Percentiles rank a stretch among this genome's conserved stretches.
Evolutionary conservation across 148 eudicot species (phyloP).

Genomic region (Chenopodium formosanum): DNA sequence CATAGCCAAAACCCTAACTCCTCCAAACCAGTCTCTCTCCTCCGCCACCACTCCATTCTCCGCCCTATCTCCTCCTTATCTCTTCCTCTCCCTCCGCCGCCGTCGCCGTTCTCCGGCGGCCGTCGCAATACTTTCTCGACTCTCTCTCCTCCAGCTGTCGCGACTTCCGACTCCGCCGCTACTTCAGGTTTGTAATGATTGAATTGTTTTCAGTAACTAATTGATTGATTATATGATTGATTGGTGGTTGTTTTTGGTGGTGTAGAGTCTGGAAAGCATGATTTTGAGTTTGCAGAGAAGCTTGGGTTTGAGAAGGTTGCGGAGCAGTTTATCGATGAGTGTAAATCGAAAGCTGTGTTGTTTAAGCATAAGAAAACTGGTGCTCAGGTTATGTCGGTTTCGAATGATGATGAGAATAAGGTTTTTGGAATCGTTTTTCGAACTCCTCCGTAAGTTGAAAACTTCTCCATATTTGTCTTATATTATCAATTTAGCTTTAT

Average conservation of each 20-base stretch:
- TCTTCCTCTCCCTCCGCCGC: conserved; percentile 20
- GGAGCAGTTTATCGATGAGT: conserved; percentile 82
- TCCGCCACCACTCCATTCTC: conserved; percentile 31
- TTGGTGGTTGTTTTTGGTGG: conserved; percentile 3
- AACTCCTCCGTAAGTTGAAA: conserved; percentile 86
- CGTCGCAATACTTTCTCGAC: conserved; percentile 41
- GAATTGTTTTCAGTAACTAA: too few species aligned
- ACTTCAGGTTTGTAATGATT: neutral
- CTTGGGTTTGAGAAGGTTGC: conserved; percentile 86
- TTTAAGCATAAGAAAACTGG: conserved; percentile 88
- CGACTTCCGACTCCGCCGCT: conserved; percentile 39
- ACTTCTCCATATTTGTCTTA: too few species aligned
- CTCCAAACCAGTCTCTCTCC: conserved; percentile 28
- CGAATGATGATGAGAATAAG: conserved; percentile 96
- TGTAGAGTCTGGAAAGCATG: conserved; percentile 38
- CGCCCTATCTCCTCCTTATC: conserved; percentile 24
- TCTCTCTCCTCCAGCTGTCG: conserved; percentile 53
- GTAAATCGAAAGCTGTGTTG: conserved; percentile 82
- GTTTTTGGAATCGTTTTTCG: conserved; percentile 90
- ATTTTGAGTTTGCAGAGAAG: conserved; percentile 65
- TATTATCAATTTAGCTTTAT: too few species aligned
- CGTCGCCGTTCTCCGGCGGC: conserved; percentile 21
- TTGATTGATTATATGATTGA: neutral
- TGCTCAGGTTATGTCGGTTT: conserved; percentile 81
- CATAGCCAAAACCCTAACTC: conserved; percentile 33